Base-by-base conservation (phyloP, 1,139 yeast species). In the Zygosaccharomyces sapae region DNA sequence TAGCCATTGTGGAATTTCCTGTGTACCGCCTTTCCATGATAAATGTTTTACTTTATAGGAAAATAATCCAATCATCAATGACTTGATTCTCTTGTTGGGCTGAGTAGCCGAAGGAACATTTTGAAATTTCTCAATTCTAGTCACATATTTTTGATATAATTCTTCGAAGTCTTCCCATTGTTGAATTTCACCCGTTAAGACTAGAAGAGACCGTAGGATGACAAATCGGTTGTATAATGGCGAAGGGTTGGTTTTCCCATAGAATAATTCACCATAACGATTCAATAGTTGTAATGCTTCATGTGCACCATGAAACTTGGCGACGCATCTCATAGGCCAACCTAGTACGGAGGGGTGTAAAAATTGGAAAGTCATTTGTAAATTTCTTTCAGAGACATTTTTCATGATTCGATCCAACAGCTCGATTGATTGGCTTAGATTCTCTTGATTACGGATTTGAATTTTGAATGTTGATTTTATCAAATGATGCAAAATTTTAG, bases 401-500 rank as follows among this genome's bases (percentile, higher is more conserved):
- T 51, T 53, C 56, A 69, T 53, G 9, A 69, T 48, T 6, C 56
- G 59, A 41, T 66, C 61, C 16, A 65, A 58, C 41, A 69, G 57
- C 1, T 52, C 51, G 3, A 63, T 61, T 3, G 71, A 63, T 7
- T 53, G 50, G 4, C 56, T 51, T 7, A 65, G 50, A 41, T 63
- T 61, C 3, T 55, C 61, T 27, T 56, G 54, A 30, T 58, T 52
- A 35, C 55, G 48, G 13, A 67, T 52, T 51, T 76, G 78, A 41
- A 70, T 56, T 48, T 66, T 66, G 5, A 76, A 65, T 19, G 77
- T 65, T 0, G 81, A 69, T 43, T 68, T 65, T 55, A 78, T 65
- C 47, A 78, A 55, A 51, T 63, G 68, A 33, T 65, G 66, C 48
- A 78, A 73, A 0, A 78, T 66, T 18, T 61, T 61, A 0, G 77